Percentiles rank a stretch among this genome's conserved stretches.
Evolutionary conservation across 2,329 filamentous ascomycete species (phyloP).

Genomic region (Didymella pinodella): DNA sequence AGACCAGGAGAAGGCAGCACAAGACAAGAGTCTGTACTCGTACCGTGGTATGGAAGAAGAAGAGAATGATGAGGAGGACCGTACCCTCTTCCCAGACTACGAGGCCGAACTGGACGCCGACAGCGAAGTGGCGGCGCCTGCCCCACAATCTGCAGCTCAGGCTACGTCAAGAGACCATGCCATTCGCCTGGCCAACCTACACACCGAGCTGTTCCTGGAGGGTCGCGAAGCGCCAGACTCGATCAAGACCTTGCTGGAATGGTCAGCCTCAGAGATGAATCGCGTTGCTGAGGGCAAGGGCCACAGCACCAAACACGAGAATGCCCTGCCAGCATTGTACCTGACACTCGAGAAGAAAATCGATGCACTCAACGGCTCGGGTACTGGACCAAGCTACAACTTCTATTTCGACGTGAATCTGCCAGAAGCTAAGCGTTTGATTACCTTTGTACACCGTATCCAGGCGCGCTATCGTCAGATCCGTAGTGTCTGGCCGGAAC

Average conservation of each 20-base stretch:
- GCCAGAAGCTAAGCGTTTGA: conserved; percentile 75
- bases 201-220: conserved; percentile 43
- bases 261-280: conserved; percentile 42
- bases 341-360: conserved; percentile 71
- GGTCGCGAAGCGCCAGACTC: conserved; percentile 30
- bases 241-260: conserved; percentile 41
- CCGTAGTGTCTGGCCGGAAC: conserved; percentile 68
- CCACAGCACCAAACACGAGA: conserved; percentile 47
- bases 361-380: conserved; percentile 47
- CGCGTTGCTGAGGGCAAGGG: conserved; percentile 37
- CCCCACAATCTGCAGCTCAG: conserved; percentile 8
- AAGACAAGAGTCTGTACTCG: conserved; percentile 79
- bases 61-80: conserved; percentile 78
- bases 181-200: conserved; percentile 45
- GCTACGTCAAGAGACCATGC: conserved; percentile 45
- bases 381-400: conserved; percentile 67
- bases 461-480: conserved; percentile 77
- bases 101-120: conserved; percentile 60
- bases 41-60: conserved; percentile 85
- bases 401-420: conserved; percentile 89
- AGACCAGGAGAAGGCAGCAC: conserved; percentile 77
- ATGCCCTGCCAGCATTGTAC: conserved; percentile 71
- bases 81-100: conserved; percentile 81
- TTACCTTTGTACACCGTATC: conserved; percentile 72
- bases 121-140: conserved; percentile 25